These are phyloP conservation scores for Penicillium tannophilum DNA, from an alignment of 495 filamentous ascomycete genomes.

Conservation along the genomic window DNA sequence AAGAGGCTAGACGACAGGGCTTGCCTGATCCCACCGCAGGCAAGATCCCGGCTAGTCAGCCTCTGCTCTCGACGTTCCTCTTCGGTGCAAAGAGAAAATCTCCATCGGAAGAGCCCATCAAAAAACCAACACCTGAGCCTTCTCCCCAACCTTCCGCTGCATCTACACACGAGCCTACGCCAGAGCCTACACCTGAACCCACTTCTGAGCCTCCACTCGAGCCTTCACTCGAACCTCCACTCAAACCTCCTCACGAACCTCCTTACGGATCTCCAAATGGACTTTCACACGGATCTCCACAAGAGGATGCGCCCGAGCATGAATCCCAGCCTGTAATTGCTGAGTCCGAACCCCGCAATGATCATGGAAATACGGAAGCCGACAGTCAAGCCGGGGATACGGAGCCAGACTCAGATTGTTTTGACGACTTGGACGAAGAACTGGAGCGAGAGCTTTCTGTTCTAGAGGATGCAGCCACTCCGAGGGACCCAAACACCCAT, in stretches of 20 bases:
- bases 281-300: no score
- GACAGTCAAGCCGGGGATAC: slow-evolving; percentile 22
- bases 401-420: slow-evolving; percentile 26
- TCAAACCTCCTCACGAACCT: no score
- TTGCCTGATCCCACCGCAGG: slow-evolving; percentile 45
- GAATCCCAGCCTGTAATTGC: no score
- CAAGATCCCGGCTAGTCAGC: slow-evolving; percentile 50
- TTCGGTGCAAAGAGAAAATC: slow-evolving; percentile 8
- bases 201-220: neutral
- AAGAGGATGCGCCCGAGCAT: no score
- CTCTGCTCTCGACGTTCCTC: slow-evolving; percentile 47
- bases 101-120: neutral
- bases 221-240: no score
- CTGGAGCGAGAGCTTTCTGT: slow-evolving; percentile 10
- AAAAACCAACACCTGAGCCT: neutral
- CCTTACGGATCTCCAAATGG: no score
- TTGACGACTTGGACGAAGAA: slow-evolving; percentile 21
- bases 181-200: neutral
- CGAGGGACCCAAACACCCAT: neutral
- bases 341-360: neutral
- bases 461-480: slow-evolving; percentile 5
- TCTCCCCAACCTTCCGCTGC: neutral
- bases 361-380: slow-evolving; percentile 14
- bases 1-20: slow-evolving; percentile 44
- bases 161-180: neutral